A percentile compares a stretch with the other conserved stretches of the same genome.
Evolutionary conservation across 2,329 filamentous ascomycete species (phyloP).

Genomic region (Neopestalotiopsis sp.): DNA sequence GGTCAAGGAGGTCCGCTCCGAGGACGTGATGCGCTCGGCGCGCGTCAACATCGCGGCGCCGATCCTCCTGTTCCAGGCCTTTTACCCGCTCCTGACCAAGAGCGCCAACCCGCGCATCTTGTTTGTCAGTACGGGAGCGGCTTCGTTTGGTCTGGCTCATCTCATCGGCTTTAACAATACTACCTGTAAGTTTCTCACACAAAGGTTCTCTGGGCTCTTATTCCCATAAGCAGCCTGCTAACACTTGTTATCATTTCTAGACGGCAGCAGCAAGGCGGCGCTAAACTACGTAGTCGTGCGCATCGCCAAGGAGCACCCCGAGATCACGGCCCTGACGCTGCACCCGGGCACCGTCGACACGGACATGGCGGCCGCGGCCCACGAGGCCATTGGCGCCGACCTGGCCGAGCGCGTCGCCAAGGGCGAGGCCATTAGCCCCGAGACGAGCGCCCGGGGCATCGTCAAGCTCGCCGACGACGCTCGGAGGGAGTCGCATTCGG

Average conservation of each 20-base stretch:
- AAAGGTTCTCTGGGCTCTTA: too few relatives aligned
- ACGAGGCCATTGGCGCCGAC: slow-evolving; percentile 17
- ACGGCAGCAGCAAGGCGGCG: slow-evolving; percentile 9
- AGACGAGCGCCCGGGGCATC: slow-evolving; percentile 24
- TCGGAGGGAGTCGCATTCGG: slow-evolving; percentile 4
- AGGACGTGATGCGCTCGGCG: slow-evolving; percentile 31
- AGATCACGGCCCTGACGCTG: slow-evolving; percentile 21
- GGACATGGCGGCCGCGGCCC: neutral
- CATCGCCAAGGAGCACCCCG: slow-evolving; percentile 23
- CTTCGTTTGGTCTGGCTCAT: slow-evolving; percentile 28
- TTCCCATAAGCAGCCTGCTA: slow-evolving; percentile 13
- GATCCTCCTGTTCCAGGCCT: slow-evolving; percentile 37
- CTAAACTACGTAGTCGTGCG: slow-evolving; percentile 16
- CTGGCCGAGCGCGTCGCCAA: slow-evolving; percentile 22
- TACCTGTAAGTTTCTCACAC: slow-evolving; percentile 5
- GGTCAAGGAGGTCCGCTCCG: slow-evolving; percentile 29
- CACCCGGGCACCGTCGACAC: slow-evolving; percentile 21
- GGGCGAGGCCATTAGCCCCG: slow-evolving; percentile 24
- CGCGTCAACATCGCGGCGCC: slow-evolving; percentile 36
- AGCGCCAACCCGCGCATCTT: slow-evolving; percentile 35
- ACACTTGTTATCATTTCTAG: neutral
- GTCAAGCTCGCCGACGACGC: slow-evolving; percentile 22
- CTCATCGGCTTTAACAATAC: slow-evolving; percentile 21
- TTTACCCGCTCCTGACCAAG: slow-evolving; percentile 35
- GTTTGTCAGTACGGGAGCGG: slow-evolving; percentile 34